Evolutionary conservation across 2,329 filamentous ascomycete genomes (phyloP), one percentile per base, ranked within the genome.

Genomic region (Trichoderma koningii): DNA sequence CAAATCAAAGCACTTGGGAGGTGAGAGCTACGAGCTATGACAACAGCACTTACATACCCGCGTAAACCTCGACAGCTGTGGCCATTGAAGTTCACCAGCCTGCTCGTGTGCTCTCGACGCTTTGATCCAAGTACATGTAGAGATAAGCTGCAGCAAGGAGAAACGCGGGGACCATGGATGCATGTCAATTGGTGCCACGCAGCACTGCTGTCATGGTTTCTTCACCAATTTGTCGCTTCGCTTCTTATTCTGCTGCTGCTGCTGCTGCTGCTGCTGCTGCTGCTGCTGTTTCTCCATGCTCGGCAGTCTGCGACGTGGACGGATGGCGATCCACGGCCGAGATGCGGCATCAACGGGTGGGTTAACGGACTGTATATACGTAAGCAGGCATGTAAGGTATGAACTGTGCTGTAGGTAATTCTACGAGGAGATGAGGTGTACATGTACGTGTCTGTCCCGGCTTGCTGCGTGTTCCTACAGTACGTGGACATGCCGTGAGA

Each of bases 151-250:
- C 50, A 52, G 50, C 50, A 30, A 30, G 17, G 28, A 57, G 19
- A 26, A 28, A 51, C 47, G 57, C 57, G 47, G 45, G 34, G 57
- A 4, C 28, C 41, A 55, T 21, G 26, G 26, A 34, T 7, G n/a
- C 51, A 42, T 23, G 28, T 34, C 65, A 64, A 66, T 52, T 66
- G 65, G 65, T 66, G 65, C 65, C 65, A 66, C 65, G 65, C 65
- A 60, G 65, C 65, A 51, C 60, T 44, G 51, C 60, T 44, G 61
- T 61, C 51, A 51, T 15, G 6, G 34, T 38, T 38, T 38, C 10
- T 38, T 38, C 10, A 34, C 30, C 30, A 34, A 34, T 34, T 7
- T 34, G 30, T 34, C 30, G 30, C 9, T 10, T 34, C 30, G 30
- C 30, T 60, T 51, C 4, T 28, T 50, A 3, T 21, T 23, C 23